phyloP scores from a whole-genome alignment of 2,329 filamentous ascomycete genomes.

The Emergomyces orientalis region DNA sequence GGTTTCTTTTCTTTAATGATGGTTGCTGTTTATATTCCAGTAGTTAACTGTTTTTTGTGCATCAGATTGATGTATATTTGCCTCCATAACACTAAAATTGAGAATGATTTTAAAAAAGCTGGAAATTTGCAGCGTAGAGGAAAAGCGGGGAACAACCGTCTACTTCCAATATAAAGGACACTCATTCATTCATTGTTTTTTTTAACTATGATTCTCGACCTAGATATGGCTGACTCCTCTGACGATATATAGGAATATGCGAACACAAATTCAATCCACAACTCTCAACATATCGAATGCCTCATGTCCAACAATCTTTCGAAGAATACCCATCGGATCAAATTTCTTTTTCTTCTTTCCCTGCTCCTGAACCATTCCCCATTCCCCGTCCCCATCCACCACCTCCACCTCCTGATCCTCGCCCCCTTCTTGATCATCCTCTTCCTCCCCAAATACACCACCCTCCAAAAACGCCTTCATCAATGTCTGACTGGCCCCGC shows the following conservation, averaged over 20 bases:
- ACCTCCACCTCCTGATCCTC: constrained; percentile 19
- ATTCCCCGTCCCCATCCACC: constrained; percentile 4
- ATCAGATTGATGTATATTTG: neutral
- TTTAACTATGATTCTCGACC: neutral
- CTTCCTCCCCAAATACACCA: constrained; percentile 25
- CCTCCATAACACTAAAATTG: neutral
- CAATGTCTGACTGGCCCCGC: constrained; percentile 38
- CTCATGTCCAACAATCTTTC: constrained; percentile 45
- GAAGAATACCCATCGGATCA: constrained; percentile 33
- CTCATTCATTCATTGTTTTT: neutral
- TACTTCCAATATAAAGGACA: neutral
- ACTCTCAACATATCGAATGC: constrained; percentile 49
- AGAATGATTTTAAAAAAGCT: neutral
- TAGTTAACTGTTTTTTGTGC: too few species aligned
- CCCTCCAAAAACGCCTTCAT: constrained; percentile 49
- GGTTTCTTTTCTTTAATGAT: neutral
- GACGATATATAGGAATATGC: neutral
- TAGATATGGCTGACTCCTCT: neutral
- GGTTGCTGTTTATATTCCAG: too few species aligned
- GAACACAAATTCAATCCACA: constrained; percentile 37
- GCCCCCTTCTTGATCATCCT: constrained; percentile 21
- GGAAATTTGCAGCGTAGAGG: neutral
- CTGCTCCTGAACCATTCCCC: constrained; percentile 5
- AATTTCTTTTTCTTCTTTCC: constrained; percentile 23
- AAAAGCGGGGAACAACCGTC: neutral